Base-by-base conservation (phyloP, 495 filamentous ascomycete genomes). In the Tuber magnatum region DNA sequence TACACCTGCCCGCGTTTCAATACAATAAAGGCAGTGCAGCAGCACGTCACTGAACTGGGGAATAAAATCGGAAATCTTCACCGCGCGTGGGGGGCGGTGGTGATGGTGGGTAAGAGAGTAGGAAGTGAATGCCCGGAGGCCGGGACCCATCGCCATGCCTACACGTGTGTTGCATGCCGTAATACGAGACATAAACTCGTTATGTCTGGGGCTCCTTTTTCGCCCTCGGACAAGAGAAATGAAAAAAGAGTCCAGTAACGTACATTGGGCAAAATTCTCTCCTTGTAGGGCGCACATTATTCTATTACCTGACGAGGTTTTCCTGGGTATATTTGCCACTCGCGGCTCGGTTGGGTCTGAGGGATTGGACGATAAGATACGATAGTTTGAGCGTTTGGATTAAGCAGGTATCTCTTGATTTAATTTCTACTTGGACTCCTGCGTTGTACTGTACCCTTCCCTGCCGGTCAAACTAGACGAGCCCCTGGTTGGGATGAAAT, bases 21-120 rank as follows among this genome's bases (percentile, higher is more conserved):
- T 48, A 38, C 68, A 75, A 32, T 32, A 76, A 79, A 48, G 77
- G 75, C 75, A 74, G 77, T 79, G 75, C 75, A 70, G 32, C 28
- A 44, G n/a, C 42, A 74, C 71, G 69, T 71, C 73, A 77, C 75
- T 74, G 20, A 51, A 69, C 72, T 69, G 69, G 43, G 51, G 69
- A 72, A 40, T 22, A 41, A 41, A 44, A 40, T 68, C 68, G 61
- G 46, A 75, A 71, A 42, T 40, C 51, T 20, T 69, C n/a, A 71
- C n/a, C 56, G 72, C 74, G 73, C n/a, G 75, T 72, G 70, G 40
- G 48, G 56, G 48, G 48, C 20, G 48, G 48, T 14, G 48, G 48
- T 56, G 24, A 70, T 75, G 76, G 70, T 71, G 75, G 75, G 41
- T 68, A 65, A n/a, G 46, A 69, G n/a, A 35, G 51, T 35, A 39